phyloP scores from a whole-genome alignment of 768 basidiomycete genomes.

The Rhizopogon rudus region DNA sequence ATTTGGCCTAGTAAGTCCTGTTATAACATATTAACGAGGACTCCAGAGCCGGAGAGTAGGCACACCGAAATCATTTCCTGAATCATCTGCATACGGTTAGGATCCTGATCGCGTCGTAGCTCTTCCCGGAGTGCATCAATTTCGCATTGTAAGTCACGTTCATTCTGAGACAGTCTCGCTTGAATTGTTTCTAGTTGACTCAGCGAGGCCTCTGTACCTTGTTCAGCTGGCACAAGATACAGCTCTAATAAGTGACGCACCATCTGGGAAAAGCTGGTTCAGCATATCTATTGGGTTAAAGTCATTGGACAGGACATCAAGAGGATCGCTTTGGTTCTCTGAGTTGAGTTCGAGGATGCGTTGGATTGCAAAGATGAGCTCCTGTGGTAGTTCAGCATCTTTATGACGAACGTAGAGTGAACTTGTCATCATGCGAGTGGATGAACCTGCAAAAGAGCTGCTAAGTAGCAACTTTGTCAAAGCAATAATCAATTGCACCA shows the following conservation, averaged over 20 bases:
- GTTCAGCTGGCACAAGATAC: conserved; percentile 1
- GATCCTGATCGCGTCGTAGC: conserved; percentile 75
- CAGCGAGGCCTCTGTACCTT: conserved; percentile 63
- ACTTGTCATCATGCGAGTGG: background rate
- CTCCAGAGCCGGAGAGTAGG: background rate
- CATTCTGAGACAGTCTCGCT: conserved; percentile 60
- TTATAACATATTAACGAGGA: conserved; percentile 5
- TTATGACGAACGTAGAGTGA: conserved; percentile 1
- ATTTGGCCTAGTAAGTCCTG: conserved; percentile 94
- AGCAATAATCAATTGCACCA: background rate
- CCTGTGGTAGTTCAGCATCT: conserved; percentile 54
- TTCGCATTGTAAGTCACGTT: conserved; percentile 65
- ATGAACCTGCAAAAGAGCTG: background rate
- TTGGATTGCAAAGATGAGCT: conserved; percentile 66
- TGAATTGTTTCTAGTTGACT: conserved; percentile 69
- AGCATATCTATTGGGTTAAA: conserved; percentile 51
- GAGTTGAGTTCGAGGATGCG: conserved; percentile 57
- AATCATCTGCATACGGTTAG: conserved; percentile 82
- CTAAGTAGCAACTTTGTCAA: background rate
- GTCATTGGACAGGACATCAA: conserved; percentile 52
- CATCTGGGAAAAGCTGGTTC: conserved; percentile 73
- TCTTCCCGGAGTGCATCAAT: conserved; percentile 64
- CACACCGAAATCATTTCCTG: conserved; percentile 95
- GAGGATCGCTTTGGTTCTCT: conserved; percentile 41
- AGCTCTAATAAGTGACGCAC: conserved; percentile 34